phyloP scores from a whole-genome alignment of 768 basidiomycete species.

The Mycena chlorophos region DNA sequence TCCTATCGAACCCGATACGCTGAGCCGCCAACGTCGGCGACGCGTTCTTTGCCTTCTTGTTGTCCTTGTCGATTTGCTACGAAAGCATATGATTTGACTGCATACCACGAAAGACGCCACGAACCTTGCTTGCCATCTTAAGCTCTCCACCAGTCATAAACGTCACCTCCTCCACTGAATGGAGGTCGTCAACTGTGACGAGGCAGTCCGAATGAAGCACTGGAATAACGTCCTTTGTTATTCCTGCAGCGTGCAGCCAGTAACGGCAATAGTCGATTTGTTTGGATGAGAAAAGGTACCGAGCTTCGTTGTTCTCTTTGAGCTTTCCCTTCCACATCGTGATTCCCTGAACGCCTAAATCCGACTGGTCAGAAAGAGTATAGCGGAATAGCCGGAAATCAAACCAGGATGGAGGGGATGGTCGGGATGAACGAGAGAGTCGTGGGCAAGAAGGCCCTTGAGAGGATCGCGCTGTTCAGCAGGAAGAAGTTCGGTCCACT shows the following conservation, averaged over 20 bases:
- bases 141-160: conserved; percentile 58
- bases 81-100: neutral
- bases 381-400: neutral
- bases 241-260: conserved; percentile 74
- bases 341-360: too few relatives aligned
- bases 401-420: conserved; percentile 62
- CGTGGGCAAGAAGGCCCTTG: conserved; percentile 71
- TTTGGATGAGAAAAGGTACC: too few relatives aligned
- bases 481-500: conserved; percentile 58
- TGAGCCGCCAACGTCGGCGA: conserved; percentile 55
- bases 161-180: conserved; percentile 55
- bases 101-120: neutral
- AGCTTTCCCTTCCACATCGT: neutral
- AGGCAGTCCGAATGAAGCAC: conserved; percentile 80
- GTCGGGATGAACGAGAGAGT: conserved; percentile 65
- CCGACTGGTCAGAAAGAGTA: neutral
- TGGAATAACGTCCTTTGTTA: conserved; percentile 65
- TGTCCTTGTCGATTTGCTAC: conserved; percentile 77
- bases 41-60: conserved; percentile 71
- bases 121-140: conserved; percentile 60
- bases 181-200: conserved; percentile 57
- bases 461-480: conserved; percentile 59
- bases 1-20: conserved; percentile 66
- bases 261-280: conserved; percentile 86
- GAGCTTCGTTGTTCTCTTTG: too few relatives aligned